A percentile compares a stretch with the other conserved stretches of the same genome.
phyloP scores from a whole-genome alignment of 2,329 filamentous ascomycete species.

The Didymella glomerata region DNA sequence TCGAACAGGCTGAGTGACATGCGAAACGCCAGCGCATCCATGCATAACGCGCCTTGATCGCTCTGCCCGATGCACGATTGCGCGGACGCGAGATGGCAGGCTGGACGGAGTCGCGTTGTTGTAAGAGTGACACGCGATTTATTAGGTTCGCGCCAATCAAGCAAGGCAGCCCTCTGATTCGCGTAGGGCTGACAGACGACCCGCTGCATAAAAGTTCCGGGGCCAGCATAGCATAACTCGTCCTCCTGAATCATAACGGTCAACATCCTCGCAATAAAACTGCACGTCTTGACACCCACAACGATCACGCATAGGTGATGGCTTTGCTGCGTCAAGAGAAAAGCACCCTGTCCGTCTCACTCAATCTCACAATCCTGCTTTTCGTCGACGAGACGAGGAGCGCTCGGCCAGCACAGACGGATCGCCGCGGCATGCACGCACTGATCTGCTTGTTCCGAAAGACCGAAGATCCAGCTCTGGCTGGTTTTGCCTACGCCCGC shows the following conservation, averaged over 20 bases:
- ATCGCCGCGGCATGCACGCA: conserved; percentile 23
- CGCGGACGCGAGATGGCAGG: conserved; percentile 13
- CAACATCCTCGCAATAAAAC: conserved; percentile 17
- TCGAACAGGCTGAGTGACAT: conserved; percentile 13
- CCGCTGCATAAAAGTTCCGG: conserved; percentile 18
- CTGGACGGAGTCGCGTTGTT: conserved; percentile 11
- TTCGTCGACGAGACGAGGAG: conserved; percentile 15
- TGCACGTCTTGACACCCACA: conserved; percentile 7
- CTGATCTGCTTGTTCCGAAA: conserved; percentile 30
- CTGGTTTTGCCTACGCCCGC: conserved; percentile 21
- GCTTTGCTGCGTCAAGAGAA: conserved; percentile 14
- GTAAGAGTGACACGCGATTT: conserved; percentile 20
- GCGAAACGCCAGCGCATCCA: conserved; percentile 23
- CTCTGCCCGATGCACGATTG: conserved; percentile 16
- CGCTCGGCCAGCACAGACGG: conserved; percentile 20
- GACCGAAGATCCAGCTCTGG: conserved; percentile 26
- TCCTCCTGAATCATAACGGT: conserved; percentile 21
- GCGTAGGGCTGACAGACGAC: conserved; percentile 20
- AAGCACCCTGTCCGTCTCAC: conserved; percentile 9
- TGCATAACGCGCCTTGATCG: conserved; percentile 15
- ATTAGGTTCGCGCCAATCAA: conserved; percentile 19
- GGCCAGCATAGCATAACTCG: conserved; percentile 18
- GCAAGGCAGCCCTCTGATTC: conserved; percentile 7
- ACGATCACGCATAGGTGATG: conserved; percentile 17
- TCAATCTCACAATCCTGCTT: conserved; percentile 9